Percentiles rank a stretch among this genome's conserved stretches.
phyloP scores from a whole-genome alignment of 2,329 filamentous ascomycete species.

The Trichoderma brevicompactum region DNA sequence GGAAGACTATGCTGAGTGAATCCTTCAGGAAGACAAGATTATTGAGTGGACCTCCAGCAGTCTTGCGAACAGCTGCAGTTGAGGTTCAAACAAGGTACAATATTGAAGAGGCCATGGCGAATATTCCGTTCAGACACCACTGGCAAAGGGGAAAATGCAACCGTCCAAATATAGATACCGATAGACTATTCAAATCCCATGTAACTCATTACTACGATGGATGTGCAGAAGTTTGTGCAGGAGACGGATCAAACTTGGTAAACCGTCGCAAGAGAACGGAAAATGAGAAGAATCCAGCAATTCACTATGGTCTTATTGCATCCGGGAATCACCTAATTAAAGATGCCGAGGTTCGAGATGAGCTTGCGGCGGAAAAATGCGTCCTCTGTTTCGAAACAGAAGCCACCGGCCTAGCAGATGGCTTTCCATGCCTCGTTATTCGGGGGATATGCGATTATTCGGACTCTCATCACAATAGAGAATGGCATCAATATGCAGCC shows the following conservation, averaged over 20 bases:
- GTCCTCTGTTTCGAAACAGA: conserved; percentile 13
- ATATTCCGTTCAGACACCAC: too few relatives aligned
- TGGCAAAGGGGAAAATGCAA: too few relatives aligned
- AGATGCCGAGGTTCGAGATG: not conserved
- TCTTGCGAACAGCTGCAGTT: too few relatives aligned
- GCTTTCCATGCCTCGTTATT: conserved; percentile 3
- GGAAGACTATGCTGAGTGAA: too few relatives aligned
- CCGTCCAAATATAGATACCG: too few relatives aligned
- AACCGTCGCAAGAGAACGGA: not conserved
- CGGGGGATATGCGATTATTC: conserved; percentile 19
- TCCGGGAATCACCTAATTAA: conserved; percentile 13
- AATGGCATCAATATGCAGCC: conserved; percentile 14
- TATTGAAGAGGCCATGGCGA: too few relatives aligned
- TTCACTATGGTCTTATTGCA: conserved; percentile 6
- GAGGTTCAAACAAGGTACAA: too few relatives aligned
- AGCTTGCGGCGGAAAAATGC: not conserved
- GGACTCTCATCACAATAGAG: conserved; percentile 1
- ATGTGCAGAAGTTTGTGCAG: too few relatives aligned
- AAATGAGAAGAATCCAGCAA: conserved; percentile 4
- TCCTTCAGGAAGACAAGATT: too few relatives aligned
- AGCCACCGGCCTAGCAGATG: conserved; percentile 1
- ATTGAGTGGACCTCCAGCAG: too few relatives aligned
- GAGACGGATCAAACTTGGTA: not conserved
- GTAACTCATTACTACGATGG: too few relatives aligned
- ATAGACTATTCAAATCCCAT: too few relatives aligned